Conservation (phyloP, 2,329 filamentous ascomycete genomes). For the Neofusicoccum umdonicola region DNA sequence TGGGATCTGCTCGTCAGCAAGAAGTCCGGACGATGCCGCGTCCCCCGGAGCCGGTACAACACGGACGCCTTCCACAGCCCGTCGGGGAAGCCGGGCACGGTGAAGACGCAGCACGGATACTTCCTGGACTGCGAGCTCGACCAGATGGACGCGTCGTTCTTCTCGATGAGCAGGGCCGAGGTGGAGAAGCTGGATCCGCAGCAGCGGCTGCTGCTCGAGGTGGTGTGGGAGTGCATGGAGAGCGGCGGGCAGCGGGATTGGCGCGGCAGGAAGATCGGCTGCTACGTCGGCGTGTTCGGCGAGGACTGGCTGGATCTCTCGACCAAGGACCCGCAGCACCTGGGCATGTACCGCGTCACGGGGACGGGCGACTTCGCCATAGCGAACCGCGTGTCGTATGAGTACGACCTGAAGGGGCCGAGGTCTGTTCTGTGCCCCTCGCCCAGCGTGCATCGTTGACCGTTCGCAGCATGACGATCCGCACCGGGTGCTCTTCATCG, state of each 20-base stretch:
- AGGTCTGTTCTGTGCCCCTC: conserved; percentile 11
- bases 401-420: conserved; percentile 25
- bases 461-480: conserved; percentile 19
- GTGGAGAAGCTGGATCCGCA: conserved; percentile 30
- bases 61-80: conserved; percentile 16
- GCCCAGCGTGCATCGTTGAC: neutral
- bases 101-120: conserved; percentile 15
- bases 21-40: conserved; percentile 25
- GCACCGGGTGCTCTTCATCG: conserved; percentile 43
- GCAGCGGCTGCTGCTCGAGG: conserved; percentile 33
- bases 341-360: conserved; percentile 18
- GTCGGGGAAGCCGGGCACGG: conserved; percentile 15
- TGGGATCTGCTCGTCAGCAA: conserved; percentile 28
- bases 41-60: conserved; percentile 17
- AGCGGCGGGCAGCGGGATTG: conserved; percentile 27
- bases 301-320: conserved; percentile 22
- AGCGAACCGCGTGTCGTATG: conserved; percentile 28
- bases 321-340: neutral
- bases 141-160: conserved; percentile 30
- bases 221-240: conserved; percentile 36
- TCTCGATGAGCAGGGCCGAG: conserved; percentile 19
- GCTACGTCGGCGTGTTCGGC: conserved; percentile 31
- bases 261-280: conserved; percentile 30
- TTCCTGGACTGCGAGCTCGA: conserved; percentile 22
- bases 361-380: conserved; percentile 23